Conservation (phyloP, 306 rosid genomes). For the Acacia melanoxylon region DNA sequence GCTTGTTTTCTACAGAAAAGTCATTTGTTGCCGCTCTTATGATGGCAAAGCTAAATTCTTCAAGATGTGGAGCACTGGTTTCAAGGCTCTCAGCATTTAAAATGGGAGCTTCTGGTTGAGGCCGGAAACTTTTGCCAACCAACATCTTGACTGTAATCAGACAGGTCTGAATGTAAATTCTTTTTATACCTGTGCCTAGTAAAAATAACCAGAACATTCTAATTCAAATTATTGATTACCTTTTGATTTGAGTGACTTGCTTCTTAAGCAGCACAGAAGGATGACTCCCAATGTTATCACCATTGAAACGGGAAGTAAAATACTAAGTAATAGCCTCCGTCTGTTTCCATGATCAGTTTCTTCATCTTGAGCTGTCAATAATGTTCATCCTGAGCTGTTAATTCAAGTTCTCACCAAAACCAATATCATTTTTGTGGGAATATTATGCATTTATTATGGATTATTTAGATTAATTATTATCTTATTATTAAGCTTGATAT, state of each 20-base stretch:
- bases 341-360: constrained; percentile 17
- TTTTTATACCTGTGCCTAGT: neutral
- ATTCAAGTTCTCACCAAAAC: neutral
- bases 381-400: constrained; percentile 27
- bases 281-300: constrained; percentile 17
- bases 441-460: no score
- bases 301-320: constrained; percentile 25
- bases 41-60: constrained; percentile 29
- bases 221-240: constrained; percentile 9
- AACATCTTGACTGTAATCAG: constrained; percentile 1
- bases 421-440: neutral
- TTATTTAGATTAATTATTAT: no score
- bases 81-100: neutral
- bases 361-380: constrained; percentile 27
- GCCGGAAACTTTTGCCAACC: neutral
- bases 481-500: no score
- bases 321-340: constrained; percentile 7
- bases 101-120: neutral
- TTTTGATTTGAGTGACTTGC: constrained; percentile 21
- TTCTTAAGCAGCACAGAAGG: constrained; percentile 12
- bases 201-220: neutral
- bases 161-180: neutral
- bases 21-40: constrained; percentile 37
- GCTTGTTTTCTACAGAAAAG: constrained; percentile 38
- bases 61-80: constrained; percentile 15